Conservation (phyloP, 2,329 filamentous ascomycete species). For the Paracorniculantispora psalliotae region DNA sequence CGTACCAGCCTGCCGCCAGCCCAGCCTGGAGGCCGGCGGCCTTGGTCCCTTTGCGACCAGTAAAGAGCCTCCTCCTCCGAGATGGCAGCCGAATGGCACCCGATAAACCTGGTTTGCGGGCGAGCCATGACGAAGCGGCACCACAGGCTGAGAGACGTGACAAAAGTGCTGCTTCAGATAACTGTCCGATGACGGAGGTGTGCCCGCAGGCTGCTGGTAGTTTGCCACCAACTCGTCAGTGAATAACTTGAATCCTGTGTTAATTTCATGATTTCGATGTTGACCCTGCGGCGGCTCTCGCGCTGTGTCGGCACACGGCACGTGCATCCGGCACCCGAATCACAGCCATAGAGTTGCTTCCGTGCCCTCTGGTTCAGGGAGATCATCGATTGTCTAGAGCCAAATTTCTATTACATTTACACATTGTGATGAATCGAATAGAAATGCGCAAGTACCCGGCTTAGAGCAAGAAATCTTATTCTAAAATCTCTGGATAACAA, state of each 20-base stretch:
- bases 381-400: no score
- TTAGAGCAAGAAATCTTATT: no score
- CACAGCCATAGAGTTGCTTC: background rate
- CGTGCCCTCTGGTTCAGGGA: no score
- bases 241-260: background rate
- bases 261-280: background rate
- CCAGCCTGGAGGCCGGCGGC: no score
- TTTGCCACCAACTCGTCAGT: background rate
- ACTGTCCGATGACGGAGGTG: background rate
- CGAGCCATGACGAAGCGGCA: background rate
- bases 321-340: constrained; percentile 1
- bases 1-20: background rate
- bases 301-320: background rate
- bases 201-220: no score
- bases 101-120: background rate
- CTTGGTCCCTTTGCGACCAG: background rate
- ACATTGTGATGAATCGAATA: background rate
- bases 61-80: background rate
- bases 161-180: background rate
- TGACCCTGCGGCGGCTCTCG: constrained; percentile 8
- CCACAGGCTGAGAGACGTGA: background rate
- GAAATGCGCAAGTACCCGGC: background rate
- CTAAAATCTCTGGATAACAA: no score
- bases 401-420: background rate
- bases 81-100: background rate